Evolutionary conservation across 2,329 filamentous ascomycete species (phyloP).

Genomic region (Calonectria multiphialidica): DNA sequence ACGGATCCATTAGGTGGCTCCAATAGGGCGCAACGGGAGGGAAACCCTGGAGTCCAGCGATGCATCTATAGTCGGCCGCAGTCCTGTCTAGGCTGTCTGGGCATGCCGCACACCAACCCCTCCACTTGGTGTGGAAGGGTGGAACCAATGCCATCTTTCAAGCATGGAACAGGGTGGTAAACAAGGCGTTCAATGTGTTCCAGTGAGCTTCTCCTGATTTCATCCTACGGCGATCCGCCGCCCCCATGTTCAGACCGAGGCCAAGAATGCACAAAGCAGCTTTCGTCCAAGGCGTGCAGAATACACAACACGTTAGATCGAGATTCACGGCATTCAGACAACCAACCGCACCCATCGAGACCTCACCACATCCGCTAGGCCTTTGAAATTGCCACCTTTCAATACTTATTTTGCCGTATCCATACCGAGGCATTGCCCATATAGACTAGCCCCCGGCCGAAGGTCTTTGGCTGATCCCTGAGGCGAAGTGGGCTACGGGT

Average conservation of each 20-base stretch:
- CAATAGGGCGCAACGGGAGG: conserved; percentile 32
- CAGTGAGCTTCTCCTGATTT: conserved; percentile 32
- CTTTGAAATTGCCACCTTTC: not conserved
- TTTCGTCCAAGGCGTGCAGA: conserved; percentile 10
- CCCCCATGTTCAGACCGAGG: conserved; percentile 17
- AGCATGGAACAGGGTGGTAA: conserved; percentile 35
- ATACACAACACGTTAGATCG: conserved; percentile 7
- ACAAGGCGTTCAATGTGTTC: conserved; percentile 31
- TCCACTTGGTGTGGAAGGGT: conserved; percentile 45
- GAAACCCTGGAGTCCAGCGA: conserved; percentile 34
- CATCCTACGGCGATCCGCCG: conserved; percentile 16
- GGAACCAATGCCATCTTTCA: conserved; percentile 40
- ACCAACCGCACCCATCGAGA: not conserved
- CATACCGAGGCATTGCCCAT: conserved; percentile 25
- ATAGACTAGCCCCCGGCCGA: conserved; percentile 28
- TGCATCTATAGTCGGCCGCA: conserved; percentile 39
- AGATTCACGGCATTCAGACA: not conserved
- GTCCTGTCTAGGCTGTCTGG: conserved; percentile 38
- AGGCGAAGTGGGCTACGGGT: conserved; percentile 33
- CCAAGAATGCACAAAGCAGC: conserved; percentile 18
- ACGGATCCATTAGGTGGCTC: conserved; percentile 30
- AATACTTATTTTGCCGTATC: conserved; percentile 17
- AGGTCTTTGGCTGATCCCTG: conserved; percentile 35
- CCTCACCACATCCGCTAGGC: not conserved
- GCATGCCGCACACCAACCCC: conserved; percentile 40